Evolutionary conservation across 2,329 filamentous ascomycete genomes (phyloP).

Genomic region (Aspergillus clavatus): DNA sequence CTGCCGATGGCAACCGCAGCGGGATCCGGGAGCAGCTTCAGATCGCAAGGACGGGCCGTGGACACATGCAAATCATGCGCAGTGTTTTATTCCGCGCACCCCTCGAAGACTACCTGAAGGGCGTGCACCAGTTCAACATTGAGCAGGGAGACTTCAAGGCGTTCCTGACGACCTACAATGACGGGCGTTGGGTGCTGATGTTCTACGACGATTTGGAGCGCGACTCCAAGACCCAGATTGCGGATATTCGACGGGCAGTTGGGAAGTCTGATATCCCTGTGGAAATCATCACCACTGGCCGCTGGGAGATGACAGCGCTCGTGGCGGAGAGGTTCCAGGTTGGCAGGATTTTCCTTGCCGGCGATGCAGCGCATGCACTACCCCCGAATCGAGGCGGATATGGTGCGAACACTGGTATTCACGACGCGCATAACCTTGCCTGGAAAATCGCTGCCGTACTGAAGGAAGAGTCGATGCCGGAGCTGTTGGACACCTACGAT

Average conservation of each 20-base stretch:
- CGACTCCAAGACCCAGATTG: conserved; percentile 15
- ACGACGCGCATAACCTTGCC: conserved; percentile 41
- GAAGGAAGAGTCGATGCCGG: conserved; percentile 12
- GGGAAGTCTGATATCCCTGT: conserved; percentile 26
- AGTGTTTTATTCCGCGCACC: conserved; percentile 21
- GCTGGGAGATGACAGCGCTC: conserved; percentile 29
- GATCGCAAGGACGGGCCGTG: conserved; percentile 18
- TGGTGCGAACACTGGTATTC: conserved; percentile 33
- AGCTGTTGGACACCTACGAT: conserved; percentile 38
- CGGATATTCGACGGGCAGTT: conserved; percentile 25
- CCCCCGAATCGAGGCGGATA: conserved; percentile 28
- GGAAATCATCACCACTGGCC: conserved; percentile 31
- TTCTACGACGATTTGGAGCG: conserved; percentile 20
- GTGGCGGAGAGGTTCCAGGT: conserved; percentile 24
- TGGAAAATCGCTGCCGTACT: conserved; percentile 42
- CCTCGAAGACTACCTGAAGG: conserved; percentile 14
- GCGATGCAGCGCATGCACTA: conserved; percentile 29
- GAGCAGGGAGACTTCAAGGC: conserved; percentile 16
- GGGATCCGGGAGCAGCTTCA: conserved; percentile 15
- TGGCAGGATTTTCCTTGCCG: conserved; percentile 31
- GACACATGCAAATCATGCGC: conserved; percentile 18
- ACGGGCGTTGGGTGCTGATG: conserved; percentile 24
- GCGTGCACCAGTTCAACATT: conserved; percentile 19
- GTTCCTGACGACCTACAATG: conserved; percentile 21
- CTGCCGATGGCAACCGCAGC: conserved; percentile 33